Evolutionary conservation across 805 yeast genomes (phyloP).

Genomic region (Ogataea corticis): DNA sequence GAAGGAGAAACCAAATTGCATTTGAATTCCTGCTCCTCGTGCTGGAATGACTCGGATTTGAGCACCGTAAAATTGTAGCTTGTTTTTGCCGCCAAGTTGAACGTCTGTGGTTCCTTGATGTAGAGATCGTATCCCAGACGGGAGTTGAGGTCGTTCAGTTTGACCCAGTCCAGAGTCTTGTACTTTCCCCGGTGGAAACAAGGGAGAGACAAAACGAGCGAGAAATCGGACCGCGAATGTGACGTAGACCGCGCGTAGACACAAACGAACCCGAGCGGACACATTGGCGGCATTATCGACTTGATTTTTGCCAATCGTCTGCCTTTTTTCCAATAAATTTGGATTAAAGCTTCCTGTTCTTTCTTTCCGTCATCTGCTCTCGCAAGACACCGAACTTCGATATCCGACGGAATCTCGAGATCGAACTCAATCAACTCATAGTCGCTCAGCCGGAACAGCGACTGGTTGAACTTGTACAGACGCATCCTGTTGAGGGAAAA

Average conservation of each 20-base stretch:
- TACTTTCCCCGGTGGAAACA: conserved; percentile 68
- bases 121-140: conserved; percentile 70
- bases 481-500: conserved; percentile 61
- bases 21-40: conserved; percentile 41
- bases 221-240: conserved; percentile 56
- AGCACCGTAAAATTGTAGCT: conserved; percentile 64
- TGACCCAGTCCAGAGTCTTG: conserved; percentile 60
- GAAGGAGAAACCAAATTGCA: conserved; percentile 75
- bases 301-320: conserved; percentile 74
- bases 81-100: conserved; percentile 53
- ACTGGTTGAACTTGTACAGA: conserved; percentile 71
- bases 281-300: conserved; percentile 73
- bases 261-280: conserved; percentile 67
- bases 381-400: conserved; percentile 66
- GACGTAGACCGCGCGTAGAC: conserved; percentile 50
- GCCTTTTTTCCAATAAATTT: conserved; percentile 67
- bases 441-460: conserved; percentile 70
- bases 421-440: conserved; percentile 80
- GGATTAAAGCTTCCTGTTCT: conserved; percentile 66
- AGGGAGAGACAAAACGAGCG: conserved; percentile 73
- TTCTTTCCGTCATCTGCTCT: conserved; percentile 40
- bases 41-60: conserved; percentile 49
- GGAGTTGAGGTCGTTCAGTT: conserved; percentile 69
- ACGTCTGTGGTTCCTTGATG: conserved; percentile 81
- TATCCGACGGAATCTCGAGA: conserved; percentile 64